Conservation (phyloP, 805 yeast genomes). For the Cyberlindnera sargentensis region DNA sequence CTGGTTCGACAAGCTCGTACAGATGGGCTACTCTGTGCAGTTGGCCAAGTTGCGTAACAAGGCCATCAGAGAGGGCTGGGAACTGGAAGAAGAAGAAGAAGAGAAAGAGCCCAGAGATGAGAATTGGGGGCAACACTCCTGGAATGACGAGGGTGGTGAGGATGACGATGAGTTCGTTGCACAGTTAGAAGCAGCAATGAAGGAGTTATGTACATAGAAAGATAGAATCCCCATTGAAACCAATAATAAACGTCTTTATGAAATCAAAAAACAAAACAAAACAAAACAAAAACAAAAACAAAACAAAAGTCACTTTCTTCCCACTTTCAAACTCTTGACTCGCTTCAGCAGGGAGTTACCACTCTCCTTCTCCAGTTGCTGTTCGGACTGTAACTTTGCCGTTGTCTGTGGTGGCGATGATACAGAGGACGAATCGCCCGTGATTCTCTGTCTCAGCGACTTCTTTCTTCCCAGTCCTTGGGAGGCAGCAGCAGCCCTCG, state of each 20-base stretch:
- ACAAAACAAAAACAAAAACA: background rate
- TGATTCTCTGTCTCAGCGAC: slow-evolving; percentile 67
- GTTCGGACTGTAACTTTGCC: background rate
- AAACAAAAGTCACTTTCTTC: slow-evolving; percentile 27
- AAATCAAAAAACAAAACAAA: background rate
- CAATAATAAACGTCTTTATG: background rate
- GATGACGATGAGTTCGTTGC: slow-evolving; percentile 9
- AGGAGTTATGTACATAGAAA: slow-evolving; percentile 1
- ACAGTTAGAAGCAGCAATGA: slow-evolving; percentile 4
- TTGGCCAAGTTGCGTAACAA: slow-evolving; percentile 1
- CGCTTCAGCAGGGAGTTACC: slow-evolving; percentile 67
- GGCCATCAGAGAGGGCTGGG: slow-evolving; percentile 8
- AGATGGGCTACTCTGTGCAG: slow-evolving; percentile 5
- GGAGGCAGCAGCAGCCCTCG: slow-evolving; percentile 19
- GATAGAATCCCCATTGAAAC: background rate
- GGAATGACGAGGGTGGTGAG: background rate
- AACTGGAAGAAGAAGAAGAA: slow-evolving; percentile 1
- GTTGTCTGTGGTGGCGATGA: background rate
- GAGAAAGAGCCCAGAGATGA: background rate
- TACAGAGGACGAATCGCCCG: slow-evolving; percentile 5
- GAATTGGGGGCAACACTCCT: background rate
- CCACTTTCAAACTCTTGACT: slow-evolving; percentile 84
- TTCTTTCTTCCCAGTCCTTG: slow-evolving; percentile 70
- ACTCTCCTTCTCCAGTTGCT: slow-evolving; percentile 6
- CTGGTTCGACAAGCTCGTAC: slow-evolving; percentile 8